These are phyloP conservation scores for Plicaturopsis crispa DNA, from an alignment of 768 basidiomycete species.

Conservation along the genomic window DNA sequence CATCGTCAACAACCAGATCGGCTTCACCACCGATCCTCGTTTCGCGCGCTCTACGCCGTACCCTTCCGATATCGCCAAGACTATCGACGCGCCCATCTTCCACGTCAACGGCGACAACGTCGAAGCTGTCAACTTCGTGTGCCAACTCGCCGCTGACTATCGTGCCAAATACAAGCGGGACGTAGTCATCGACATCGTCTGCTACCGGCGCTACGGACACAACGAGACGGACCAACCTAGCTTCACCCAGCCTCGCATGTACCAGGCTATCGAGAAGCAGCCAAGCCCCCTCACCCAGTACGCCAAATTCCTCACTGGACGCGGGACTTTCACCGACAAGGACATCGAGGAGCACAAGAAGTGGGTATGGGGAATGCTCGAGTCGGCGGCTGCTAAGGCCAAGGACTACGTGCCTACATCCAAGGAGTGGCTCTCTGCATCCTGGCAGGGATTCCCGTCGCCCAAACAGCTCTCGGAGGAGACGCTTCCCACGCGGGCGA, in stretches of 20 bases:
- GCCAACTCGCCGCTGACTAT: slow-evolving; percentile 96
- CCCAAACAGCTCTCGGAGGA: slow-evolving; percentile 92
- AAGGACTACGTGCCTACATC: slow-evolving; percentile 94
- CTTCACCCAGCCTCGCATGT: slow-evolving; percentile 99
- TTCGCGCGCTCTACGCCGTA: slow-evolving; percentile 98
- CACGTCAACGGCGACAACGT: slow-evolving; percentile 99
- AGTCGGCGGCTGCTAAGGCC: slow-evolving; percentile 86
- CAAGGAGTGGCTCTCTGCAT: slow-evolving; percentile 96
- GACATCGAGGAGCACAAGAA: slow-evolving; percentile 98
- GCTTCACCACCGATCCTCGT: slow-evolving; percentile 97
- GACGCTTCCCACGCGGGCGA: slow-evolving; percentile 84
- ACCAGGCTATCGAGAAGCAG: slow-evolving; percentile 92
- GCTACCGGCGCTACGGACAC: slow-evolving; percentile 98
- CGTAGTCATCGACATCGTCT: slow-evolving; percentile 97
- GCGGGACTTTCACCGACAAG: slow-evolving; percentile 90
- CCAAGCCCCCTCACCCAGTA: slow-evolving; percentile 89
- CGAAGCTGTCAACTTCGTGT: slow-evolving; percentile 97
- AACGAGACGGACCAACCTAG: slow-evolving; percentile 99
- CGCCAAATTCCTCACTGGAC: slow-evolving; percentile 81
- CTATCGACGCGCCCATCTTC: slow-evolving; percentile 98
- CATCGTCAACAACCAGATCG: slow-evolving; percentile 98
- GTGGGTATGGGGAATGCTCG: slow-evolving; percentile 99
- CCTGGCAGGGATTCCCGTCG: slow-evolving; percentile 98
- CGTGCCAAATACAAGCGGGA: slow-evolving; percentile 98
- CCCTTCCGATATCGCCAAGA: slow-evolving; percentile 96